Evolutionary conservation across 2,329 filamentous ascomycete genomes (phyloP).

Genomic region (Alternaria burnsii): DNA sequence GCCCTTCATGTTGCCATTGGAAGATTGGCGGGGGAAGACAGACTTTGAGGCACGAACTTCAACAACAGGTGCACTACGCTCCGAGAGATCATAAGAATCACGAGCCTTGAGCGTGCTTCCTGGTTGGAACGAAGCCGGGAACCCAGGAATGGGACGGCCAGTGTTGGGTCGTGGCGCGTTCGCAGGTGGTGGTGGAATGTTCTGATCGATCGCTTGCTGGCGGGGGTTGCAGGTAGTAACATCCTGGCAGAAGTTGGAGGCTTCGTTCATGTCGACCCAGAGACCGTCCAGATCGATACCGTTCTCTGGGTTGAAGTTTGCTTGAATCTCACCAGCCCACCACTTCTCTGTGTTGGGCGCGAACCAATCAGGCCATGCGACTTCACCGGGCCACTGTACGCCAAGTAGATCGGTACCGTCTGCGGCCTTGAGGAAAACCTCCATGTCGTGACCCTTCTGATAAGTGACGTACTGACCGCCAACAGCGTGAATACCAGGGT

Average conservation of each 20-base stretch:
- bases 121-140: conserved; percentile 73
- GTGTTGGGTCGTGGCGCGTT: conserved; percentile 64
- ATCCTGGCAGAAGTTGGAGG: conserved; percentile 48
- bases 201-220: conserved; percentile 48
- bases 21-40: conserved; percentile 22
- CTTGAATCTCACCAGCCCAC: conserved; percentile 73
- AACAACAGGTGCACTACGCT: not conserved
- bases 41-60: not conserved
- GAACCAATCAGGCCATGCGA: conserved; percentile 82
- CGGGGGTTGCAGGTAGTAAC: conserved; percentile 58
- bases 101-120: conserved; percentile 15
- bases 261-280: conserved; percentile 62
- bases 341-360: conserved; percentile 68
- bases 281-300: conserved; percentile 80
- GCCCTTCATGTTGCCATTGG: conserved; percentile 60
- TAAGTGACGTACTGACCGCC: conserved; percentile 63
- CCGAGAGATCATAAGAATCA: not conserved
- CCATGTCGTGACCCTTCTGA: conserved; percentile 67
- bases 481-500: conserved; percentile 64
- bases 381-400: conserved; percentile 80
- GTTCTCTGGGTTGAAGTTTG: conserved; percentile 69
- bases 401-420: conserved; percentile 68
- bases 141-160: conserved; percentile 73
- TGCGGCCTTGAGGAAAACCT: conserved; percentile 60
- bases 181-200: conserved; percentile 65